Base-by-base conservation (phyloP, 805 yeast genomes). In the Cephaloascus fragrans region DNA sequence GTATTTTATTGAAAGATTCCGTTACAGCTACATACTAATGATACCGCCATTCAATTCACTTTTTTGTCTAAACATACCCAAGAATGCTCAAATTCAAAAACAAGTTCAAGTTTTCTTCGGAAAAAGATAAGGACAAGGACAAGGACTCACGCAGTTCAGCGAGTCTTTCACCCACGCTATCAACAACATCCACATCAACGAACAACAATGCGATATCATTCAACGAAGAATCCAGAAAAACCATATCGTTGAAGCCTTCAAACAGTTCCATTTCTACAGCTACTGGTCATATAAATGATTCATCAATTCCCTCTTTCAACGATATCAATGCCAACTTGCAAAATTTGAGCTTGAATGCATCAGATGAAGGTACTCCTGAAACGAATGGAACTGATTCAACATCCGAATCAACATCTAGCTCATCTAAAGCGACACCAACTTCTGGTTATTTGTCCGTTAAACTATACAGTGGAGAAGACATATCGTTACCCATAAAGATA, bases 401-500 rank as follows among this genome's bases (percentile, higher is more conserved):
- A 6, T 17, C 41, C 9, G 3, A 35, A 9, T 18, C 39, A 9
- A 3, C 37, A 6, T n/a, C 38, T 17, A 14, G n/a, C 9, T 19
- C 29, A 12, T 10, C 40, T 17, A 18, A 33, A 64, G 61, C 26
- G 9, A 16, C 17, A 4, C 12, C 26, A 9, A 29, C 19, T 16
- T 88, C 90, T 0, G 95, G 95, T 2, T 64, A 84, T 20, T 68
- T 87, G 47, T 83, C 89, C 0, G 80, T 87, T 19, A 83, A 84
- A 52, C 72, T 87, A 9, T 84, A 84, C 52, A 74, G 76, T 32
- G 84, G 89, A 29, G 71, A 73, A 42, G 75, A 77, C 37, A 71
- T 87, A 46, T 67, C 67, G 36, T 68, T 88, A 37, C 96, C 96
- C 4, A 75, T 83, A 36, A 75, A 77, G 19, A 66, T 83, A 41